Percentiles rank a stretch among this genome's conserved stretches.
Conservation (phyloP, 192 early-diverging fungal species). For the Coemansia sp. region DNA sequence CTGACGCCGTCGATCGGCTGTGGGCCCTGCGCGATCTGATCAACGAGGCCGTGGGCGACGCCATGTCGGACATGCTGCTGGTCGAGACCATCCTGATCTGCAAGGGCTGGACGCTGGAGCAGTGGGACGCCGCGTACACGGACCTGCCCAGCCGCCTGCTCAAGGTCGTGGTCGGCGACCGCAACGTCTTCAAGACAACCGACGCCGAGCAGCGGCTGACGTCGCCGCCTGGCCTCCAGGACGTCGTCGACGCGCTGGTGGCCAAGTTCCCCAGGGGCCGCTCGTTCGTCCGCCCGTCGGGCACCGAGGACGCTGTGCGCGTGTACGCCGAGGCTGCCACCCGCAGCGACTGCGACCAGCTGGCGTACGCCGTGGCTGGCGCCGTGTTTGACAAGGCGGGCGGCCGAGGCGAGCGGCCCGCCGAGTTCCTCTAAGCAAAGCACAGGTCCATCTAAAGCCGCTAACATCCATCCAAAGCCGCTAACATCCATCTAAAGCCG, state of each 20-base stretch:
- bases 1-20: slow-evolving; percentile 78
- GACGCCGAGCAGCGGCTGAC: slow-evolving; percentile 95
- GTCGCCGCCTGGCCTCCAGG: slow-evolving; percentile 88
- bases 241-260: slow-evolving; percentile 79
- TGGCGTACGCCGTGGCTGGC: slow-evolving; percentile 86
- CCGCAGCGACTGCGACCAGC: slow-evolving; percentile 82
- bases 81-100: slow-evolving; percentile 91
- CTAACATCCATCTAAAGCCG: no score
- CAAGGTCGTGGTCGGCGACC: slow-evolving; percentile 92
- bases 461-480: no score
- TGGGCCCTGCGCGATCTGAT: slow-evolving; percentile 88
- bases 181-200: slow-evolving; percentile 91
- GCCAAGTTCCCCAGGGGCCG: slow-evolving; percentile 85
- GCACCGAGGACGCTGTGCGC: slow-evolving; percentile 98
- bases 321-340: slow-evolving; percentile 99
- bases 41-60: slow-evolving; percentile 99
- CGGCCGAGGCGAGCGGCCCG: slow-evolving; percentile 86
- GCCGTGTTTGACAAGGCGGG: slow-evolving; percentile 93
- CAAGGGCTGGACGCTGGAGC: slow-evolving; percentile 75
- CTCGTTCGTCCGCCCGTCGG: slow-evolving; percentile 97
- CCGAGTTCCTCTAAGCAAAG: slow-evolving; percentile 47
- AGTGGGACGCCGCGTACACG: slow-evolving; percentile 95
- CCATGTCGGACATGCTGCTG: slow-evolving; percentile 94
- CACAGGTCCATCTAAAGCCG: no score
- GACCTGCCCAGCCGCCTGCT: slow-evolving; percentile 94